Percentiles rank a stretch among this genome's conserved stretches.
Evolutionary conservation across 768 basidiomycete genomes (phyloP).

Genomic region (Russula foetens): DNA sequence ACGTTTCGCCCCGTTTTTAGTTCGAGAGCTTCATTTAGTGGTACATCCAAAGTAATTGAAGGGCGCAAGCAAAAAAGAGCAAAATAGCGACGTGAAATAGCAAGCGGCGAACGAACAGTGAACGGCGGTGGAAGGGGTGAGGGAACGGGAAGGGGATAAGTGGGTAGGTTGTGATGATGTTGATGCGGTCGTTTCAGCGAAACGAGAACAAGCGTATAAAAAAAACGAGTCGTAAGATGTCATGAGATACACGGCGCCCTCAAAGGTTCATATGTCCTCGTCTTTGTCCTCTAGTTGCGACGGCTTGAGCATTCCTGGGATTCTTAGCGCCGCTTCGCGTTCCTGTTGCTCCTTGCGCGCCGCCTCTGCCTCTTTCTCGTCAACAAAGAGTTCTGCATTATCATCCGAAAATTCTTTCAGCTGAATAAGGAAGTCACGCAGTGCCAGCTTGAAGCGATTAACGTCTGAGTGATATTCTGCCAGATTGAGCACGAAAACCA

Average conservation of each 20-base stretch:
- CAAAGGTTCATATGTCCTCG: conserved; percentile 56
- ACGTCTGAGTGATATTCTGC: conserved; percentile 70
- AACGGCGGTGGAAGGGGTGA: background rate
- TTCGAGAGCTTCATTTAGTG: conserved; percentile 14
- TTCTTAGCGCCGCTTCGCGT: conserved; percentile 81
- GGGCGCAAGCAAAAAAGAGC: conserved; percentile 15
- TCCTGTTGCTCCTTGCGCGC: conserved; percentile 74
- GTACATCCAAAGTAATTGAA: conserved; percentile 18
- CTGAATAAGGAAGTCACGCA: conserved; percentile 96
- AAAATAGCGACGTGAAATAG: conserved; percentile 18
- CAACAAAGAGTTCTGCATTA: conserved; percentile 84
- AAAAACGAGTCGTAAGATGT: conserved; percentile 9
- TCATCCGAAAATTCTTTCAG: conserved; percentile 97
- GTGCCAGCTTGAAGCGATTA: conserved; percentile 86
- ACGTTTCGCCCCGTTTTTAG: conserved; percentile 19
- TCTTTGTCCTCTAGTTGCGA: conserved; percentile 92
- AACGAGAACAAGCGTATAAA: conserved; percentile 12
- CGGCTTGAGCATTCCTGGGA: conserved; percentile 98
- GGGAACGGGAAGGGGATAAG: background rate
- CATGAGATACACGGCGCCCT: conserved; percentile 11
- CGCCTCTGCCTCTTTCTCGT: conserved; percentile 88
- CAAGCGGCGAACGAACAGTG: conserved; percentile 5
- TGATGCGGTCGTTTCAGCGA: conserved; percentile 7
- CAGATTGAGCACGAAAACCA: conserved; percentile 58
- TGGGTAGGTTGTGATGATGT: conserved; percentile 10